Percentiles rank a stretch among this genome's conserved stretches.
Evolutionary conservation across 2,329 filamentous ascomycete genomes (phyloP).

Genomic region (Colletotrichum caudatum): DNA sequence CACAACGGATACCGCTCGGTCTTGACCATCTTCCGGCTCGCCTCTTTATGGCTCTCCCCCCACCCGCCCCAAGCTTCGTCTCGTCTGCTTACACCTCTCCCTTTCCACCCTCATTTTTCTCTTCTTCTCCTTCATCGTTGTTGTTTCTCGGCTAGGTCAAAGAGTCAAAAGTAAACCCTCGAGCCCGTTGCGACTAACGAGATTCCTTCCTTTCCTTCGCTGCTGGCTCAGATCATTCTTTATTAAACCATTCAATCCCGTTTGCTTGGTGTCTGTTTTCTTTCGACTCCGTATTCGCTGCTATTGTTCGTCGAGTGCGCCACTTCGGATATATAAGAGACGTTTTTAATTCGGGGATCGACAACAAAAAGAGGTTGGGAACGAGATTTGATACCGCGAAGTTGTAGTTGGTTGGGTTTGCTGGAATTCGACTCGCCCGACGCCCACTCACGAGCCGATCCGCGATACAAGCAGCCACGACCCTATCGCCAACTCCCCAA

Average conservation of each 20-base stretch:
- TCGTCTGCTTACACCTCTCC: conserved; percentile 43
- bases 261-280: conserved; percentile 43
- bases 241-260: conserved; percentile 44
- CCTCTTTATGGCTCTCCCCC: conserved; percentile 56
- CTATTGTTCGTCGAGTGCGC: conserved; percentile 45
- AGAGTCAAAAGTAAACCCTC: conserved; percentile 54
- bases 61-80: conserved; percentile 46
- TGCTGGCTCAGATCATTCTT: conserved; percentile 71
- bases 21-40: conserved; percentile 27
- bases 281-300: conserved; percentile 43
- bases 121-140: conserved; percentile 49
- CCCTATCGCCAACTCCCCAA: conserved; percentile 45
- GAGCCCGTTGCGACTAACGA: conserved; percentile 51
- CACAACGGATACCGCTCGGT: conserved; percentile 16
- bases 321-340: conserved; percentile 29
- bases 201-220: conserved; percentile 57
- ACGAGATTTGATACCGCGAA: conserved; percentile 10
- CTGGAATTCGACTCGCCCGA: conserved; percentile 27
- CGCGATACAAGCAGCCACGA: conserved; percentile 40
- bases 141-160: conserved; percentile 58
- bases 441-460: conserved; percentile 9
- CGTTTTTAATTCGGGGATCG: conserved; percentile 38
- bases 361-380: conserved; percentile 33
- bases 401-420: conserved; percentile 18
- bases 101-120: conserved; percentile 49